Conservation (phyloP, 106 monocot species). For the Dendrobium catenatum region DNA sequence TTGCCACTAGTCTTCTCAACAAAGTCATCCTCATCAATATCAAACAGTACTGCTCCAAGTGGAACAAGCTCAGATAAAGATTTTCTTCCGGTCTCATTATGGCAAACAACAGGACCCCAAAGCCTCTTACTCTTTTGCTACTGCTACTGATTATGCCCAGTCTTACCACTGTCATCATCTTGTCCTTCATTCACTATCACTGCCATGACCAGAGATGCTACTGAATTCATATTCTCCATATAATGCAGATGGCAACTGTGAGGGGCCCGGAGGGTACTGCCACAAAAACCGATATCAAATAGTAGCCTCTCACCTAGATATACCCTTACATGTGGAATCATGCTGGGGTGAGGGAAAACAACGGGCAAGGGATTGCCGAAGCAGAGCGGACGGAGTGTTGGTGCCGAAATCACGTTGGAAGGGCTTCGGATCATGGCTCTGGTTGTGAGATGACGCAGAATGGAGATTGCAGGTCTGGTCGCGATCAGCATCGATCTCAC, state of each 20-base stretch:
- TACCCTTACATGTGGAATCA: conserved; percentile 48
- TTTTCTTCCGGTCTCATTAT: conserved; percentile 47
- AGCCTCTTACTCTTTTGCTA: conserved; percentile 50
- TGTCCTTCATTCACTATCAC: conserved; percentile 57
- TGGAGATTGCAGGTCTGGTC: too few species aligned
- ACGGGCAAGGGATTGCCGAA: too few species aligned
- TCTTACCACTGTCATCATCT: conserved; percentile 21
- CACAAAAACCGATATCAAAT: conserved; percentile 67
- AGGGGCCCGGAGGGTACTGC: conserved; percentile 73
- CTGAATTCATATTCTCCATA: conserved; percentile 94
- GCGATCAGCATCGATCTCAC: too few species aligned
- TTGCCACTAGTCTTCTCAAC: conserved; percentile 48
- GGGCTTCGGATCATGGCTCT: too few species aligned
- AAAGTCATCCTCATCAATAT: conserved; percentile 62
- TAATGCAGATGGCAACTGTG: conserved; percentile 91
- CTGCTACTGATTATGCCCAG: conserved; percentile 16
- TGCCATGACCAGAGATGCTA: conserved; percentile 89
- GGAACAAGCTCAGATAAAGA: conserved; percentile 30
- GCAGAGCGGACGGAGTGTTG: too few species aligned
- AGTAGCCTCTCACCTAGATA: conserved; percentile 61
- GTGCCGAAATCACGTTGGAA: too few species aligned
- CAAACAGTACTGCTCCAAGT: conserved; percentile 60
- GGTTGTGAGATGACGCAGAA: too few species aligned
- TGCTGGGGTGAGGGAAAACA: too few species aligned
- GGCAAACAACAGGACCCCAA: conserved; percentile 93